A percentile compares a stretch with the other conserved stretches of the same genome.
Conservation (phyloP, 345 rosid species). For the Limnanthes douglasii region DNA sequence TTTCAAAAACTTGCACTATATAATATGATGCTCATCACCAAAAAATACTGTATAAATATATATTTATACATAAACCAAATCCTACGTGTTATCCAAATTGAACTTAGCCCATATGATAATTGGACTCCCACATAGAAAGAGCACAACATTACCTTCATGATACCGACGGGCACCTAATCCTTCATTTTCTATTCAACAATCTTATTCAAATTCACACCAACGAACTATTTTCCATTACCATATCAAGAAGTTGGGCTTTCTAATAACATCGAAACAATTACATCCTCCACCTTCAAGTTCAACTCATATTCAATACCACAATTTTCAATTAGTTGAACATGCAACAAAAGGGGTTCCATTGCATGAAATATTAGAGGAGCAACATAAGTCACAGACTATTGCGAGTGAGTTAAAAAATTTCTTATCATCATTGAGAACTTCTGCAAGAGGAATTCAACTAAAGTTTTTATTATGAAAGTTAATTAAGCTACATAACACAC, state of each 20-base stretch:
- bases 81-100: too few species aligned
- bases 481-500: not conserved
- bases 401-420: slow-evolving; percentile 18
- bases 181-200: slow-evolving; percentile 32
- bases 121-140: too few species aligned
- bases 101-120: too few species aligned
- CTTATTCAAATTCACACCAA: slow-evolving; percentile 22
- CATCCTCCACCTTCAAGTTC: slow-evolving; percentile 23
- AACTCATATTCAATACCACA: slow-evolving; percentile 18
- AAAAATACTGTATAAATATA: too few species aligned
- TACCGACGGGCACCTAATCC: slow-evolving; percentile 38
- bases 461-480: not conserved
- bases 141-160: slow-evolving; percentile 6
- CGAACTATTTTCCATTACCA: slow-evolving; percentile 26
- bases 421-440: slow-evolving; percentile 3
- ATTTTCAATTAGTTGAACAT: slow-evolving; percentile 24
- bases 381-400: slow-evolving; percentile 17
- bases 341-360: slow-evolving; percentile 10
- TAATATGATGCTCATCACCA: too few species aligned
- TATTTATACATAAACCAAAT: too few species aligned
- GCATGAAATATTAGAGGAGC: slow-evolving; percentile 23
- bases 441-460: slow-evolving; percentile 1
- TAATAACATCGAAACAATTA: slow-evolving; percentile 18
- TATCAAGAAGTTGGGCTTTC: slow-evolving; percentile 22
- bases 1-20: too few species aligned